Conservation (phyloP, 2,329 filamentous ascomycete genomes). For the Xylariaceae sp. region DNA sequence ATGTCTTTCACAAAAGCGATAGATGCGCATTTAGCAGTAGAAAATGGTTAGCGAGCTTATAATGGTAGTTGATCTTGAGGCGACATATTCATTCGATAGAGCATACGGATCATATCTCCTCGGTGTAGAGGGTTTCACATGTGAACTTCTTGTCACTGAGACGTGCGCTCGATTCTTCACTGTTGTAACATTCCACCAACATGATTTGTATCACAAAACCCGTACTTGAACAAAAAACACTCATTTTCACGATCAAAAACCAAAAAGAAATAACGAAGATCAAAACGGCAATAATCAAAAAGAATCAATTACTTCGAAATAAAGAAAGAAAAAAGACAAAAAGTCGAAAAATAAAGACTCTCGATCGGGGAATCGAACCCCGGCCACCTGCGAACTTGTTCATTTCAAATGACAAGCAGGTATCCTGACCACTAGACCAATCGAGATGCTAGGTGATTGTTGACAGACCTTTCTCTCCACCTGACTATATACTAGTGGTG, state of each 20-base stretch:
- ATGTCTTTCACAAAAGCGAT: not conserved
- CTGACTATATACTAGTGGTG: not conserved
- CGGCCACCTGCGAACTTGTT: conserved; percentile 27
- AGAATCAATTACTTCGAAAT: not conserved
- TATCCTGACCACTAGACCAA: conserved; percentile 19
- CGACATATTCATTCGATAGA: too few species aligned
- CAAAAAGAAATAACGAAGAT: not conserved
- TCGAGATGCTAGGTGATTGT: conserved; percentile 2
- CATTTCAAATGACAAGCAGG: conserved; percentile 10
- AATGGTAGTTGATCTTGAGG: too few species aligned
- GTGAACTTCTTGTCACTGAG: too few species aligned
- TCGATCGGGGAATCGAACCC: conserved; percentile 35
- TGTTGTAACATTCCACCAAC: too few species aligned
- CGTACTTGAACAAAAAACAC: not conserved
- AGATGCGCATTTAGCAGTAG: not conserved
- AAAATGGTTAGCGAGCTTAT: not conserved
- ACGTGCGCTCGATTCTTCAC: too few species aligned
- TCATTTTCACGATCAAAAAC: too few species aligned
- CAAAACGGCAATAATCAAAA: not conserved
- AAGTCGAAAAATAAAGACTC: conserved; percentile 17
- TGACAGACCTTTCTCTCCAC: not conserved
- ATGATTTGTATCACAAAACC: too few species aligned
- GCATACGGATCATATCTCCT: too few species aligned
- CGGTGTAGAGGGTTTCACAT: too few species aligned
- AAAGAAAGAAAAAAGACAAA: not conserved